These are phyloP conservation scores for Candida sanyaensis DNA, from an alignment of 1,139 yeast genomes.

Conservation along the genomic window DNA sequence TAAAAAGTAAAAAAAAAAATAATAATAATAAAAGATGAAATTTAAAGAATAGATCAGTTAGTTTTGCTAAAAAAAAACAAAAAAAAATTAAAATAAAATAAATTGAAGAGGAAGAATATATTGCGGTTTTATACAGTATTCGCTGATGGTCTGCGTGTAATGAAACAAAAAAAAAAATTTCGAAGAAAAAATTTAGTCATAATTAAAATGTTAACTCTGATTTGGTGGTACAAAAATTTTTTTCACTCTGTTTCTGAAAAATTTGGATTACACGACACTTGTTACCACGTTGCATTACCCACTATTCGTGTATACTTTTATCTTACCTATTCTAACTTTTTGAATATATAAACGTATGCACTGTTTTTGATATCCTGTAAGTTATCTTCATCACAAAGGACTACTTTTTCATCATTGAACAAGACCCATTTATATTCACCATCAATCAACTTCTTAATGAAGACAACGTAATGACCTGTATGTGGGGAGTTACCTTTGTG, in stretches of 20 bases:
- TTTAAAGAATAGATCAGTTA: background rate
- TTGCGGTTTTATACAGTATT: background rate
- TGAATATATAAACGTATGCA: conserved; percentile 64
- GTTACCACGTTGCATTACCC: background rate
- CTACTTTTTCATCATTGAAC: conserved; percentile 94
- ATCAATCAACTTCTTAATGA: conserved; percentile 49
- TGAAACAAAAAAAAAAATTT: background rate
- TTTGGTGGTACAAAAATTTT: background rate
- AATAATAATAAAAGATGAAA: background rate
- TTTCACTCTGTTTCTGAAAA: too few relatives aligned
- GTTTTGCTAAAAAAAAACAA: background rate
- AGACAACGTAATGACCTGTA: conserved; percentile 95
- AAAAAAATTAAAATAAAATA: background rate
- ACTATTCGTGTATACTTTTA: too few relatives aligned
- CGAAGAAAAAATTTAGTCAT: background rate
- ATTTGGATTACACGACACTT: too few relatives aligned
- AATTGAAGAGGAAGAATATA: background rate
- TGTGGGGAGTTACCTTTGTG: conserved; percentile 95
- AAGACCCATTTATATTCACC: conserved; percentile 68
- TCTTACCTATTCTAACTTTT: conserved; percentile 8
- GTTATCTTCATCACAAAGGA: conserved; percentile 61
- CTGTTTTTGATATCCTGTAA: conserved; percentile 62
- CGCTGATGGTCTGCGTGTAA: background rate
- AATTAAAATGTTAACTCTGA: background rate
- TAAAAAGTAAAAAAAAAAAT: too few relatives aligned